Percentiles rank a stretch among this genome's conserved stretches.
These are phyloP conservation scores for Herpomyces periplanetae DNA, from an alignment of 2,329 filamentous ascomycete genomes.

Conservation along the genomic window DNA sequence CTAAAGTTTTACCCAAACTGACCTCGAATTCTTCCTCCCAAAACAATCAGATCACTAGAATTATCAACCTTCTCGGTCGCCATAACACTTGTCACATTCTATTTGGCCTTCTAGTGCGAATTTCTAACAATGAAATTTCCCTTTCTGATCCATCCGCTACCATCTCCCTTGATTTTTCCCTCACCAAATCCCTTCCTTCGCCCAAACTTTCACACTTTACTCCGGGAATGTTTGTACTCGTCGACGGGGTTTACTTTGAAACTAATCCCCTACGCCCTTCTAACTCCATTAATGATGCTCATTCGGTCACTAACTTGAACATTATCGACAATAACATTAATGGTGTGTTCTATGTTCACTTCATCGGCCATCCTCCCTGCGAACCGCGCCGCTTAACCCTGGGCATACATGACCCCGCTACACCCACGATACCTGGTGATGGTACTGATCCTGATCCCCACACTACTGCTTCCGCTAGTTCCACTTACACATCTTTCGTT, in stretches of 20 bases:
- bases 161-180: conserved; percentile 41
- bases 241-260: conserved; percentile 88
- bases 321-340: conserved; percentile 66
- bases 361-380: conserved; percentile 60
- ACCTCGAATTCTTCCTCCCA: conserved; percentile 18
- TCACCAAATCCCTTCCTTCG: conserved; percentile 41
- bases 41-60: conserved; percentile 28
- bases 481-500: conserved; percentile 12
- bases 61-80: conserved; percentile 32
- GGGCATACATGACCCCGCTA: conserved; percentile 26
- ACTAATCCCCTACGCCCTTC: too few relatives aligned
- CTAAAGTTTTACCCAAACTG: conserved; percentile 12
- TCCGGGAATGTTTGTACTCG: conserved; percentile 74
- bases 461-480: too few relatives aligned
- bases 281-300: conserved; percentile 20
- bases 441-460: too few relatives aligned
- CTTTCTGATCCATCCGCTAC: conserved; percentile 60
- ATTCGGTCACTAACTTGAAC: conserved; percentile 23
- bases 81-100: conserved; percentile 53
- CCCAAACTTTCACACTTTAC: conserved; percentile 50
- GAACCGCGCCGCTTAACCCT: conserved; percentile 45
- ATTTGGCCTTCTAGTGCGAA: conserved; percentile 36
- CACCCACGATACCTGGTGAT: too few relatives aligned
- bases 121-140: conserved; percentile 42
- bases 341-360: conserved; percentile 64